phyloP scores from a whole-genome alignment of 768 basidiomycete genomes.

The Rhodotorula graminis region DNA sequence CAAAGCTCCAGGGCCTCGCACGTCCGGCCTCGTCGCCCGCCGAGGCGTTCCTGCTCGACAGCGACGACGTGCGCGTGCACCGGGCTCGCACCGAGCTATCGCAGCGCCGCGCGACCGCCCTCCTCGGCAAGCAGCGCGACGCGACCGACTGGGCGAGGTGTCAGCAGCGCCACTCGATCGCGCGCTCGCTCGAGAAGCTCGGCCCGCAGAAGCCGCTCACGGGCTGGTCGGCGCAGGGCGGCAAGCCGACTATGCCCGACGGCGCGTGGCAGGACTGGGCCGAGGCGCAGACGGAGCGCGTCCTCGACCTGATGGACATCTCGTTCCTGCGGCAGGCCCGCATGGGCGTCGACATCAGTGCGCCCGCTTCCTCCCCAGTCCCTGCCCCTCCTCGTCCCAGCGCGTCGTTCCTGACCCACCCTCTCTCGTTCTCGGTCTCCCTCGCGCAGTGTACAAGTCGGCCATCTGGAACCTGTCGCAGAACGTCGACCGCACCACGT shows the following conservation, averaged over 20 bases:
- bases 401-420: background rate
- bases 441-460: slow-evolving; percentile 27
- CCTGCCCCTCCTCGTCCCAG: background rate
- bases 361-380: background rate
- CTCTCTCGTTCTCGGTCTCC: background rate
- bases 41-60: slow-evolving; percentile 83
- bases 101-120: slow-evolving; percentile 51
- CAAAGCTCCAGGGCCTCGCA: slow-evolving; percentile 56
- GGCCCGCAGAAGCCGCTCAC: slow-evolving; percentile 82
- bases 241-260: slow-evolving; percentile 70
- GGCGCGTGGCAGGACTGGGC: slow-evolving; percentile 95
- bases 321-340: slow-evolving; percentile 73
- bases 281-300: slow-evolving; percentile 83
- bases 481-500: slow-evolving; percentile 87
- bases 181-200: slow-evolving; percentile 73
- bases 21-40: slow-evolving; percentile 82
- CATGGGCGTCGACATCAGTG: slow-evolving; percentile 74
- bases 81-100: slow-evolving; percentile 61
- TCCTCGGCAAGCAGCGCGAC: slow-evolving; percentile 60
- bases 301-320: slow-evolving; percentile 94
- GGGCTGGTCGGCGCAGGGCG: slow-evolving; percentile 72
- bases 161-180: slow-evolving; percentile 83
- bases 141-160: slow-evolving; percentile 81
- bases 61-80: slow-evolving; percentile 86
- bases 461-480: slow-evolving; percentile 93